Base-by-base conservation (phyloP, 192 early-diverging fungal species). In the Podila horticola region DNA sequence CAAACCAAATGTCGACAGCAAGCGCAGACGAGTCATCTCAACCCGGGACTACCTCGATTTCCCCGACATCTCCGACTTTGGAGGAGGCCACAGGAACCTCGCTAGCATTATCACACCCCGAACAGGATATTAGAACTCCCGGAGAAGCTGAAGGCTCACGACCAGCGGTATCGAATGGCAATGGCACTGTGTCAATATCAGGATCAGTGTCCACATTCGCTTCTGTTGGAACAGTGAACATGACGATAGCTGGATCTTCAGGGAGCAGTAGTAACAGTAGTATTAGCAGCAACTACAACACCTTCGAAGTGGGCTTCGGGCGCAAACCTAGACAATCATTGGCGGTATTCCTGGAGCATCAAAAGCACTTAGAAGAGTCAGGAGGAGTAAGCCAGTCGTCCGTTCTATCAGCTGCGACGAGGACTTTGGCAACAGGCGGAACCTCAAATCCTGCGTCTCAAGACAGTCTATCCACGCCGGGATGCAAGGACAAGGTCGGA, bases 121-220 rank as follows among this genome's bases (percentile, higher is more conserved):
- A 45, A 3, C 41, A 1, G 4, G 41, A 45, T 45, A 17, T 17
- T 15, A 13, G 15, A 36, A 11, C 9, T 45, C 3, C 41, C 15
- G 15, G 15, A 45, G 41, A 45, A 45, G 1, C 41, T 17, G 41
- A 45, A 45, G 3, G 15, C 41, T 15, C 41, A 12, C 41, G 15
- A 45, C 24, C n/a, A 24, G 52, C 22, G 20, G 22, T 5, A 5
- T 5, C 31, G 34, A 36, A 36, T 36, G 10, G 34, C 34, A 36
- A 36, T 36, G 10, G 34, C 34, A 36, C 20, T 2, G 22, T 68
- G 12, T 48, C 67, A 0, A 29, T 13, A 22, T 72, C 68, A 6
- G 58, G 36, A 20, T 71, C 75, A 0, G 59, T 38, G 0, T 79
- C 75, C 2, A 79, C 75, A 15, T 68, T 72, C 58, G 61, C 75